phyloP scores from a whole-genome alignment of 345 rosid species.

The Durio zibethinus region DNA sequence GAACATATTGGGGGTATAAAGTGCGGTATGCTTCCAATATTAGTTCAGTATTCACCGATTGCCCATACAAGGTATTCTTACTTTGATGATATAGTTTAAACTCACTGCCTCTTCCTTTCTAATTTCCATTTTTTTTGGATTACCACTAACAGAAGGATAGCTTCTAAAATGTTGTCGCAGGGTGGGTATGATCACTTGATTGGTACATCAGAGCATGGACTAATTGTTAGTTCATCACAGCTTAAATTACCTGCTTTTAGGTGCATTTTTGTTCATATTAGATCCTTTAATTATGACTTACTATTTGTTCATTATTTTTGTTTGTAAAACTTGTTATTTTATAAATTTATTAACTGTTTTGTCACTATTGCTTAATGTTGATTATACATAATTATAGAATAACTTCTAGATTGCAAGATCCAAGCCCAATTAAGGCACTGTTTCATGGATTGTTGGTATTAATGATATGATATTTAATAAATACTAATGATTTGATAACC shows the following conservation, averaged over 20 bases:
- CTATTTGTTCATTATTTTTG: neutral
- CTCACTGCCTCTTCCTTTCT: neutral
- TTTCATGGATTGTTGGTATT: neutral
- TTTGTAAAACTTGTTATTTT: neutral
- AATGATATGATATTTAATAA: neutral
- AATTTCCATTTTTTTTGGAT: neutral
- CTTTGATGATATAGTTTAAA: neutral
- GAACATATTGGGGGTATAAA: conserved; percentile 90
- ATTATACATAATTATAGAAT: neutral
- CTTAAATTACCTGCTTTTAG: conserved; percentile 66
- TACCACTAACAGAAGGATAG: conserved; percentile 5
- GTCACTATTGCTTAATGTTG: neutral
- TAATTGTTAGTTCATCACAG: conserved; percentile 58
- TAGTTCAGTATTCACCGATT: conserved; percentile 58
- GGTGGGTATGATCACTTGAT: conserved; percentile 88
- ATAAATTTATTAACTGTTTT: neutral
- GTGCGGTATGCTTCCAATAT: conserved; percentile 81
- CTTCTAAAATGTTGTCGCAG: conserved; percentile 36
- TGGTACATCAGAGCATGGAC: conserved; percentile 98
- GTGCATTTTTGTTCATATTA: conserved; percentile 30
- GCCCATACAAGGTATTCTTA: conserved; percentile 55
- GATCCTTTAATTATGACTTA: conserved; percentile 2
- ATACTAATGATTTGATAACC: neutral
- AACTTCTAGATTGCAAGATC: neutral
- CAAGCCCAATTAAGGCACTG: neutral